Evolutionary conservation across 768 basidiomycete genomes (phyloP).

Genomic region (Termitomyces titanicus): DNA sequence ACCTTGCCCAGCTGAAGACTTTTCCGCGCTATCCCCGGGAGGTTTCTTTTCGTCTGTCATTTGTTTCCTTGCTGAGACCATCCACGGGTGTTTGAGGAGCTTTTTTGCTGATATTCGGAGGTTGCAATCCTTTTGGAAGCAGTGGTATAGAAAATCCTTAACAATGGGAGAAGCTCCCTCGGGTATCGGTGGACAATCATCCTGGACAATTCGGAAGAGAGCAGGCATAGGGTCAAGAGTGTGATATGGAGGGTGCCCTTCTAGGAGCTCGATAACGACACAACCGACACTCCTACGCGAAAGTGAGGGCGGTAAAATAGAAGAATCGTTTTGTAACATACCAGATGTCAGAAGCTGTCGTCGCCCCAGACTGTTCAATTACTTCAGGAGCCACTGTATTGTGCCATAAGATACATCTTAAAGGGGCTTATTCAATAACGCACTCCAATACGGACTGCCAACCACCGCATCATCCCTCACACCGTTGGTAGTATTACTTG

Average conservation of each 20-base stretch:
- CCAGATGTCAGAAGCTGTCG: constrained; percentile 96
- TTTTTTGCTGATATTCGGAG: constrained; percentile 93
- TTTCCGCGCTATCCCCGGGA: constrained; percentile 29
- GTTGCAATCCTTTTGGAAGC: constrained; percentile 98
- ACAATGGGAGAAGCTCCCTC: constrained; percentile 94
- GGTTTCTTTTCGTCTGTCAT: constrained; percentile 41
- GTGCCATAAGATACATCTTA: not conserved
- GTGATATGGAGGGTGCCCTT: constrained; percentile 92
- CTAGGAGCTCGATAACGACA: constrained; percentile 94
- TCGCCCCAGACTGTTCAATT: constrained; percentile 96
- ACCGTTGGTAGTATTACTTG: constrained; percentile 69
- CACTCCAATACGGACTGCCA: constrained; percentile 98
- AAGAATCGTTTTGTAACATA: constrained; percentile 11
- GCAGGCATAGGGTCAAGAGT: constrained; percentile 98
- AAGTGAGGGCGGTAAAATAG: not conserved
- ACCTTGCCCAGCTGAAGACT: constrained; percentile 28
- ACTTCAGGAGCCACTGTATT: constrained; percentile 95
- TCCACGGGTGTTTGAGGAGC: constrained; percentile 92
- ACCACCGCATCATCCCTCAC: constrained; percentile 90
- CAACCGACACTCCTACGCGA: constrained; percentile 78
- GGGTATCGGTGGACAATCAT: constrained; percentile 95
- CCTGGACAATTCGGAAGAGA: constrained; percentile 96
- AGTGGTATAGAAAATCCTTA: constrained; percentile 94
- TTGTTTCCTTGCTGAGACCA: constrained; percentile 81
- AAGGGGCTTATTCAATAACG: constrained; percentile 23